phyloP scores from a whole-genome alignment of 2,329 filamentous ascomycete genomes.

The Exophiala sp. region DNA sequence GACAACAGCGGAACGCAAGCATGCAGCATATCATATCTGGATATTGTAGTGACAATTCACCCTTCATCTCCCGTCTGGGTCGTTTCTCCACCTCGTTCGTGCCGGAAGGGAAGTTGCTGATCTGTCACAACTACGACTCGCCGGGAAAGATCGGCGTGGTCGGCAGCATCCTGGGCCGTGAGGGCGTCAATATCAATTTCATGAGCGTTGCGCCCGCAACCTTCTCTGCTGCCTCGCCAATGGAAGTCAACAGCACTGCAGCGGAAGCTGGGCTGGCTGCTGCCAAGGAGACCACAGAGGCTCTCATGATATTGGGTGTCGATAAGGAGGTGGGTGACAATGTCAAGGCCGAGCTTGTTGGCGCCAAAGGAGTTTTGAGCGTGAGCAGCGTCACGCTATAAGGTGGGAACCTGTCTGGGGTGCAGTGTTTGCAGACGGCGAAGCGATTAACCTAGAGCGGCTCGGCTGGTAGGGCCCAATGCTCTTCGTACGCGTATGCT shows the following conservation, averaged over 20 bases:
- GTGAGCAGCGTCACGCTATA: slow-evolving; percentile 48
- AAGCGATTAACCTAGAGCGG: too few relatives aligned
- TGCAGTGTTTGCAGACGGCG: too few relatives aligned
- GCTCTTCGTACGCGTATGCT: too few relatives aligned
- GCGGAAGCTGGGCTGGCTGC: neutral
- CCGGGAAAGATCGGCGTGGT: slow-evolving; percentile 79
- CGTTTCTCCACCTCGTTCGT: slow-evolving; percentile 68
- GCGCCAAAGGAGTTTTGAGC: slow-evolving; percentile 48
- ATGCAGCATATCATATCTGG: slow-evolving; percentile 48
- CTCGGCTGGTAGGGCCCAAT: too few relatives aligned
- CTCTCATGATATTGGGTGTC: slow-evolving; percentile 75
- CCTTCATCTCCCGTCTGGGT: slow-evolving; percentile 65
- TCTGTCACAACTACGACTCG: slow-evolving; percentile 73
- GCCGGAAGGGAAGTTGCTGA: slow-evolving; percentile 67
- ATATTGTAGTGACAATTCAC: slow-evolving; percentile 35
- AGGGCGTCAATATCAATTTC: slow-evolving; percentile 70
- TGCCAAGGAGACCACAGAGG: slow-evolving; percentile 46
- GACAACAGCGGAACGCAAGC: slow-evolving; percentile 11
- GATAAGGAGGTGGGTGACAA: slow-evolving; percentile 58
- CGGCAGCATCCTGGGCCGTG: slow-evolving; percentile 61
- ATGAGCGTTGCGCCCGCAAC: slow-evolving; percentile 62
- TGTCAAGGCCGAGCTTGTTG: slow-evolving; percentile 46
- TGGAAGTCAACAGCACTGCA: neutral
- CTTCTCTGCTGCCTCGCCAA: slow-evolving; percentile 7
- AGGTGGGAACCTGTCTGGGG: slow-evolving; percentile 1